Base-by-base conservation (phyloP, 768 basidiomycete genomes). In the Polyporus arcularius region DNA sequence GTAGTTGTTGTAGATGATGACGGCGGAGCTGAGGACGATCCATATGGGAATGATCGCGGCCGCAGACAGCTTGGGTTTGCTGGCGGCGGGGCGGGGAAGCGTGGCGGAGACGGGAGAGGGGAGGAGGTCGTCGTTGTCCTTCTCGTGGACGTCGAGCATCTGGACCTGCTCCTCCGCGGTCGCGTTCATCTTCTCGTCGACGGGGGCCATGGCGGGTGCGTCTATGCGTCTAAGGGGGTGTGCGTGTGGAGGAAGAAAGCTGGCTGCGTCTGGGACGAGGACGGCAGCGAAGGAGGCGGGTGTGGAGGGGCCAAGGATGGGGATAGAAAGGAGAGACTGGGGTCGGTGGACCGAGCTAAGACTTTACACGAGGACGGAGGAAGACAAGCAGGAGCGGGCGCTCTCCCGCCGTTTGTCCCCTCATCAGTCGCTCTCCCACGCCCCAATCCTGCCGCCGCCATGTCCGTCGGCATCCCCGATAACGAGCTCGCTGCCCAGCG, bases 1-100 rank as follows among this genome's bases (percentile, higher is more conserved):
- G 71, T 87, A 87, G 74, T 94, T 96, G 84, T 97, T 97, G 85
- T 98, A 97, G 60, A 97, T 86, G 76, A 98, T 98, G 72, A 98
- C 96, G 8, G 85, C 72, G 28, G 94, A 93, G 65, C 88, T 90
- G 67, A 96, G 88, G 18, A 85, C 76, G 69, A 97, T 98, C 96
- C 96, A 98, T 57, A 96, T 78, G 30, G 93, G 95, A 58, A 97
- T 92, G 69, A 95, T 91, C 57, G 82, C 76, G 0, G 85, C 70
- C 0, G 90, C 82, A 12, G 90, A 82, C 31, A 90, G 73, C 69
- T 82, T 85, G n/a, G 78, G 65, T 56, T 83, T 85, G 51, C 26
- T 21, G n/a, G 28, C 32, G 53, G 21, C 55, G 57, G 75, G 71
- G 2, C 73, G 68, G 21, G 80, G 74, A 9, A 75, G 61, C 3